Evolutionary conservation across 2,329 filamentous ascomycete genomes (phyloP).

Genomic region (Claviceps pusilla): DNA sequence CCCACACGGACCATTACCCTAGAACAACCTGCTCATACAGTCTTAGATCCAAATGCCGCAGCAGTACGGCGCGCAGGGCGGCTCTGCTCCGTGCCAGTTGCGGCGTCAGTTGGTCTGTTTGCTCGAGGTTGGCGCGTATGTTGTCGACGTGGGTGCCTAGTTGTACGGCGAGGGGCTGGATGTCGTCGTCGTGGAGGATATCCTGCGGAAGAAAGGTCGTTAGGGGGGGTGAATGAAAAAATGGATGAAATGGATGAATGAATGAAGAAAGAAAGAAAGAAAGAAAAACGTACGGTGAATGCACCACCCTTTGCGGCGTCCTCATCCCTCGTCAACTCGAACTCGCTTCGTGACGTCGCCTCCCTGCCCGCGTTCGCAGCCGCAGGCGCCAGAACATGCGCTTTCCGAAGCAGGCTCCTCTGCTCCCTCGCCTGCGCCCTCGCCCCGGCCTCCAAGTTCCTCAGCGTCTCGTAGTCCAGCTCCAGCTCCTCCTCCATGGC

Average conservation of each 20-base stretch:
- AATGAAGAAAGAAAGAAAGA: too few species aligned
- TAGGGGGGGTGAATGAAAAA: too few species aligned
- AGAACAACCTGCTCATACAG: constrained; percentile 35
- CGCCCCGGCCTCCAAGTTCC: constrained; percentile 39
- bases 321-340: constrained; percentile 3
- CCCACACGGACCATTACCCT: constrained; percentile 12
- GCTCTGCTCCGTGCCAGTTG: constrained; percentile 33
- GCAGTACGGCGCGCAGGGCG: constrained; percentile 33
- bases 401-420: constrained; percentile 32
- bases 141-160: constrained; percentile 42
- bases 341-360: background rate
- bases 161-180: constrained; percentile 31
- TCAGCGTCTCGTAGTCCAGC: constrained; percentile 36
- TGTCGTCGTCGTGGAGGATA: constrained; percentile 22
- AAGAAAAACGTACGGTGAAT: constrained; percentile 7
- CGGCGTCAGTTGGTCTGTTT: constrained; percentile 36
- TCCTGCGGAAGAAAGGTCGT: background rate
- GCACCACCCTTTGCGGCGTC: constrained; percentile 1
- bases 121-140: constrained; percentile 37
- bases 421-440: constrained; percentile 36
- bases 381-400: constrained; percentile 34
- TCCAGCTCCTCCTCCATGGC: constrained; percentile 41
- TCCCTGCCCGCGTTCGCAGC: constrained; percentile 5
- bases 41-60: constrained; percentile 27
- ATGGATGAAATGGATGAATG: too few species aligned